phyloP scores from a whole-genome alignment of 805 yeast genomes.

The Metschnikowia dekortorum region DNA sequence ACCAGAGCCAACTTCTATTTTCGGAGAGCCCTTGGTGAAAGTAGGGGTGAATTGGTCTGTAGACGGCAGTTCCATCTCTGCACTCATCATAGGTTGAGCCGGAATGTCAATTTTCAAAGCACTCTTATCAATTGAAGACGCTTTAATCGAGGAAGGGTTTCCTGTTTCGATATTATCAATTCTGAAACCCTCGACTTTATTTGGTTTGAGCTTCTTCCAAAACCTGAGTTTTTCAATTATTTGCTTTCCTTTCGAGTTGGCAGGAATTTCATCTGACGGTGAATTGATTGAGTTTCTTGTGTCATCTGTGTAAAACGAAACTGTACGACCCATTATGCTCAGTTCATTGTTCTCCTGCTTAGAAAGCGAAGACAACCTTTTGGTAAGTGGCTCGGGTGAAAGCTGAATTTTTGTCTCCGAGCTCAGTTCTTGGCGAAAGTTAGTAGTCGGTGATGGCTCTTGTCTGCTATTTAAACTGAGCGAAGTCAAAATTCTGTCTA shows the following conservation, averaged over 20 bases:
- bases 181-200: constrained; percentile 6
- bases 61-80: neutral
- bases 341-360: neutral
- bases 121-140: neutral
- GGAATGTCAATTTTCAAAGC: constrained; percentile 4
- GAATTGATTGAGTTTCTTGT: constrained; percentile 1
- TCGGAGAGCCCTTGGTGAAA: neutral
- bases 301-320: constrained; percentile 23
- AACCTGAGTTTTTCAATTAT: constrained; percentile 34
- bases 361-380: neutral
- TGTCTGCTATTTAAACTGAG: constrained; percentile 27
- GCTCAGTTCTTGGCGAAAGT: neutral
- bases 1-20: neutral
- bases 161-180: neutral
- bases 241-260: constrained; percentile 18
- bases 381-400: neutral
- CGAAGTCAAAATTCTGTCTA: constrained; percentile 35
- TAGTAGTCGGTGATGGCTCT: constrained; percentile 6
- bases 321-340: constrained; percentile 16
- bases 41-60: neutral
- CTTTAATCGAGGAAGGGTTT: neutral
- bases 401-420: neutral
- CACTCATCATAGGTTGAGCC: neutral
- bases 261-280: neutral
- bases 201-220: constrained; percentile 27